phyloP scores from a whole-genome alignment of 176 grass and related monocot genomes.

The Ananas comosus region DNA sequence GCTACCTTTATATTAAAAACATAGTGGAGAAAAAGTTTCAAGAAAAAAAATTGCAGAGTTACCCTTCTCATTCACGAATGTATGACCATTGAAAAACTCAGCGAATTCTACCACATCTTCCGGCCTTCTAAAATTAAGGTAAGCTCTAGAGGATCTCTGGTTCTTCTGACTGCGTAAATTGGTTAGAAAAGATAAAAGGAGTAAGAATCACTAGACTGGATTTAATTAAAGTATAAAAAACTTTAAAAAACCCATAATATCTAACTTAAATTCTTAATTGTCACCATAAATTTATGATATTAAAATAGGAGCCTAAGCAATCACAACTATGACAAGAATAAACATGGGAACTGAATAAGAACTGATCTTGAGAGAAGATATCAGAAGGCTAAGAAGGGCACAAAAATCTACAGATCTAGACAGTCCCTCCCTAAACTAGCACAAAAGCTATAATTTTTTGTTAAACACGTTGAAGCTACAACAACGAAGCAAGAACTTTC shows the following conservation, averaged over 20 bases:
- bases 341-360: too few relatives aligned
- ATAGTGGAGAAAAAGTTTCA: neutral
- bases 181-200: neutral
- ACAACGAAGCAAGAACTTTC: neutral
- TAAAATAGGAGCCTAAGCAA: too few relatives aligned
- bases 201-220: neutral
- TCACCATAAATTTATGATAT: too few relatives aligned
- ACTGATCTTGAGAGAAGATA: too few relatives aligned
- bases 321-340: too few relatives aligned
- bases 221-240: neutral
- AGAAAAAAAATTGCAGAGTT: conserved; percentile 8
- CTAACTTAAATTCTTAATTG: neutral
- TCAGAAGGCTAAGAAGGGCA: too few relatives aligned
- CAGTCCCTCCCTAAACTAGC: too few relatives aligned
- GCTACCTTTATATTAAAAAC: neutral
- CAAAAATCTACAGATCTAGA: too few relatives aligned
- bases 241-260: neutral
- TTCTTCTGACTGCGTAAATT: conserved; percentile 59
- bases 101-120: conserved; percentile 93
- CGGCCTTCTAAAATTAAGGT: conserved; percentile 61
- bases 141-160: conserved; percentile 67
- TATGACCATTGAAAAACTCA: conserved; percentile 78
- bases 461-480: neutral
- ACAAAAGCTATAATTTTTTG: neutral
- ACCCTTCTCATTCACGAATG: conserved; percentile 99